A percentile compares a stretch with the other conserved stretches of the same genome.
Conservation (phyloP, 805 yeast species). For the Sugiyamaella floridensis region DNA sequence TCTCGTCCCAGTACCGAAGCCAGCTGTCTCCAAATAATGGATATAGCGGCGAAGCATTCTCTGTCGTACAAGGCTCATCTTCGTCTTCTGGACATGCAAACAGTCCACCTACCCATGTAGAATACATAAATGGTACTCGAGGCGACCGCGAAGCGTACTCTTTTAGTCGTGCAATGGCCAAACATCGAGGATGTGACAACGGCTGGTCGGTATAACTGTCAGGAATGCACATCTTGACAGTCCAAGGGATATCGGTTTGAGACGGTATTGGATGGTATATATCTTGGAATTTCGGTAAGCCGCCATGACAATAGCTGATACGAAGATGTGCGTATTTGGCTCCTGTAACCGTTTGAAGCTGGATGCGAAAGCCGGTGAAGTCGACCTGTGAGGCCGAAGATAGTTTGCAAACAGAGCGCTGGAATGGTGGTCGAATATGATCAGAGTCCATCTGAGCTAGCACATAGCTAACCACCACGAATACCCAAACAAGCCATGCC, state of each 20-base stretch:
- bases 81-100: slow-evolving; percentile 16
- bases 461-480: no score
- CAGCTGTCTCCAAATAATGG: slow-evolving; percentile 19
- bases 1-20: slow-evolving; percentile 13
- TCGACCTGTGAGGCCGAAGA: slow-evolving; percentile 11
- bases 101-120: slow-evolving; percentile 22
- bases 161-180: slow-evolving; percentile 17
- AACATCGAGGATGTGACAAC: slow-evolving; percentile 13
- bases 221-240: slow-evolving; percentile 16
- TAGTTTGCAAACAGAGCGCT: slow-evolving; percentile 14
- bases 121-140: slow-evolving; percentile 6
- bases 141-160: slow-evolving; percentile 5
- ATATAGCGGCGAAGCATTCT: slow-evolving; percentile 14
- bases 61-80: slow-evolving; percentile 10
- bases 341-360: slow-evolving; percentile 14
- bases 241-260: slow-evolving; percentile 16
- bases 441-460: background rate
- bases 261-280: slow-evolving; percentile 13
- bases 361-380: slow-evolving; percentile 19
- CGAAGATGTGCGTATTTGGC: slow-evolving; percentile 12
- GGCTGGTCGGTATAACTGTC: background rate
- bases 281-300: slow-evolving; percentile 10
- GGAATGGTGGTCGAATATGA: background rate
- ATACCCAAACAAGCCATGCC: no score
- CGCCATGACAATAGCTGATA: slow-evolving; percentile 12